Evolutionary conservation across 2,329 filamentous ascomycete species (phyloP), one percentile per base, ranked within the genome.

Genomic region (Aspergillus sp.): DNA sequence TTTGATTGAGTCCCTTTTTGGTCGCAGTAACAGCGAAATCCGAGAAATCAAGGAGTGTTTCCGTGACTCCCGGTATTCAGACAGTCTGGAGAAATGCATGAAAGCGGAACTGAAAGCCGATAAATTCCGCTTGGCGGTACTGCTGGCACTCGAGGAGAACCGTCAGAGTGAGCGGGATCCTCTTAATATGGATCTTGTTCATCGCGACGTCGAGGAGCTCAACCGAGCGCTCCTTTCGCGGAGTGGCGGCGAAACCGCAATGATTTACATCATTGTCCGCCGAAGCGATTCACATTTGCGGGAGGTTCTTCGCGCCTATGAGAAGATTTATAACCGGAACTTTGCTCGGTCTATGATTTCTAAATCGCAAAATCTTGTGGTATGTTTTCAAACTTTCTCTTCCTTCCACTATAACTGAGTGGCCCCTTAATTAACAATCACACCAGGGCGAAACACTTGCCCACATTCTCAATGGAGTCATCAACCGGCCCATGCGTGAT

Each of bases 381-480:
- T 96, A 84, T 77, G 92, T 88, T 29, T 20, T 49, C 24, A 11
- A 54, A 36, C 39, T n/a, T 31, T 42, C 49, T 52, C 42, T 29
- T 36, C 52, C 49, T 42, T 53, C 54, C 24, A 4, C 29, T 55
- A 50, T 58, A 16, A 12, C 60, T 62, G 61, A 63, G 36, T 50
- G 52, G 68, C 31, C 7, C 2, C 12, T 31, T 24, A 11, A 54
- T 22, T 45, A 31, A 16, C 16, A 46, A 61, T 20, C 36, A 56
- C 7, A 56, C 7, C 67, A 97, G 93, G 95, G 95, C 64, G 95
- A 99, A 79, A 87, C 96, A 20, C 87, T 98, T 42, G 91, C 92
- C 0, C 95, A 98, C 76, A 91, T 98, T 67, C 88, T 99, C 71
- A 97, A 98, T 78, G 95, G 95, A 69, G 88, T 96, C 58, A 96